Evolutionary conservation across 768 basidiomycete species (phyloP), one percentile per base, ranked within the genome.

Genomic region (Psilocybe azurescens): DNA sequence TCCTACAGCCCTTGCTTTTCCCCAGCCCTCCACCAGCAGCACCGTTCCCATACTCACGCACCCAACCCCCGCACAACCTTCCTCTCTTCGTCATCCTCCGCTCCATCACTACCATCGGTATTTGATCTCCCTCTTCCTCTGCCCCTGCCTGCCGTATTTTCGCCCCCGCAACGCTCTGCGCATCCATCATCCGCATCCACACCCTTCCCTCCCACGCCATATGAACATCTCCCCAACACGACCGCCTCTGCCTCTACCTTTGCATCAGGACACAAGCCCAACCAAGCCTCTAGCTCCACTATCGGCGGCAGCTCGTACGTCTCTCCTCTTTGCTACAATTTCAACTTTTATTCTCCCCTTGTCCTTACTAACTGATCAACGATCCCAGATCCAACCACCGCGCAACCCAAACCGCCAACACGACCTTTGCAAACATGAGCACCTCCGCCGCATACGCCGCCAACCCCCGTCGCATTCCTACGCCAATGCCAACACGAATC

Each of bases 1-100:
- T 59, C 82, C 74, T 16, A 56, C 73, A 60, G 53, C 68, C 56
- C 39, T 61, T 1, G 59, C 52, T 2, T 65, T 56, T 33, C 44
- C 28, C 28, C 53, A 56, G 7, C 13, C 36, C 16, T 49, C 28
- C 24, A 44, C 18, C 48, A 8, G 29, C 33, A 3, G 20, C 24
- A 18, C 47, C 8, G 60, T 57, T 2, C 65, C 65, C 7, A 59
- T 63, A 29, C 59, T 63, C 47, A 56, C 64, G 2, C 61, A 69
- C 24, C 67, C 65, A 5, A 38, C 64, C 5, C 67, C 9, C 63
- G 67, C 29, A 64, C 66, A 41, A 67, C 69, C 16, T 69, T 29
- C 16, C 29, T 20, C 30, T 0, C 30, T 3, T 13, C 18, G 44
- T 14, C 46, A 2, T 2, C 56, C 14, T 57, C 56, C 5, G 24